phyloP scores from a whole-genome alignment of 164 flowering plant species.

The Malania oleifera region DNA sequence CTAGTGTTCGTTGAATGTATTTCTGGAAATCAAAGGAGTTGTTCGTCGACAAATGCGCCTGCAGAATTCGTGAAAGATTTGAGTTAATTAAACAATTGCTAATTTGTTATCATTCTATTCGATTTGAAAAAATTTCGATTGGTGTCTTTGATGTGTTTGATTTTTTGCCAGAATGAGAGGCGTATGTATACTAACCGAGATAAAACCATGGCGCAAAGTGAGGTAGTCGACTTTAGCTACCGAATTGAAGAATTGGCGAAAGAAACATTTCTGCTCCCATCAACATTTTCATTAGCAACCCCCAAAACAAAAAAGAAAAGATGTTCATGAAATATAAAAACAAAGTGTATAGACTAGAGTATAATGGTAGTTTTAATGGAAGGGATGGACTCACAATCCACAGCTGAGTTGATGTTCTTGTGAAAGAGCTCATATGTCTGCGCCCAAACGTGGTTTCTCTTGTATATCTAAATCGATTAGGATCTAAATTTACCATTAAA shows the following conservation, averaged over 20 bases:
- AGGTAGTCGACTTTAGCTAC: constrained; percentile 68
- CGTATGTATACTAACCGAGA: constrained; percentile 34
- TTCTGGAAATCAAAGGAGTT: constrained; percentile 53
- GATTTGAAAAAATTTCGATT: too few species aligned
- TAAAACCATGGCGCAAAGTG: constrained; percentile 71
- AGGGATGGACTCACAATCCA: constrained; percentile 65
- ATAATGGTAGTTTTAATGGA: too few species aligned
- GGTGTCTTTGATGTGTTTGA: too few species aligned
- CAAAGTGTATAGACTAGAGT: too few species aligned
- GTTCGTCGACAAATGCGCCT: constrained; percentile 52
- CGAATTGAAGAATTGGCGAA: constrained; percentile 62
- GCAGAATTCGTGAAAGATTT: too few species aligned
- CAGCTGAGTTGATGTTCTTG: constrained; percentile 22
- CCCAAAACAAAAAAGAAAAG: neutral
- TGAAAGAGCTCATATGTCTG: constrained; percentile 34
- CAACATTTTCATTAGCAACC: neutral
- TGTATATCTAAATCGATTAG: constrained; percentile 48
- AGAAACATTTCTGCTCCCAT: constrained; percentile 59
- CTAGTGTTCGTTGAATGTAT: constrained; percentile 56
- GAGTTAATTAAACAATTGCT: too few species aligned
- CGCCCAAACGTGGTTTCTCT: constrained; percentile 59
- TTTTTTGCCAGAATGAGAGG: neutral
- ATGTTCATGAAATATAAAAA: too few species aligned
- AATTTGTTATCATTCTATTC: too few species aligned
- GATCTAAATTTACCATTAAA: constrained; percentile 31